Base-by-base conservation (phyloP, 2,329 filamentous ascomycete species). In the Ophiostoma sp. region DNA sequence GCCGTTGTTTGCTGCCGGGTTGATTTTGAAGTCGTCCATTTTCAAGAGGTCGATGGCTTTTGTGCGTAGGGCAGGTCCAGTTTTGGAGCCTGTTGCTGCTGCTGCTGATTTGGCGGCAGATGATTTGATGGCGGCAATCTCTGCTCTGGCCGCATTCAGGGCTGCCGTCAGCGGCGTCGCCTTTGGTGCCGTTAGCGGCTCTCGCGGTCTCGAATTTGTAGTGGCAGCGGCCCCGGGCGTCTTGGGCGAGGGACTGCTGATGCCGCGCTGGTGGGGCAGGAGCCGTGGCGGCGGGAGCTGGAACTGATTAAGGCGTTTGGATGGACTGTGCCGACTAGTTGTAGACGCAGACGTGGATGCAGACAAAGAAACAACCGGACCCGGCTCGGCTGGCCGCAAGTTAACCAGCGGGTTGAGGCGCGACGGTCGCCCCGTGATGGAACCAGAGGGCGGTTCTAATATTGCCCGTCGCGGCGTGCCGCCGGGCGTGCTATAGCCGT, bases 21-120 rank as follows among this genome's bases (percentile, higher is more conserved):
- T 96, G 75, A 95, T 83, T 77, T 90, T 94, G 82, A 97, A 97
- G 78, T 96, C 90, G 15, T 87, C 85, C 0, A 90, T 80, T 17
- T 81, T 81, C 15, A 96, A 83, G 44, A 84, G 81, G 0, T 83
- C 79, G 3, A 88, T 73, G 0, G 88, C 85, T 68, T 84, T 86
- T 11, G 82, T 77, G 67, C 92, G 87, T 20, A 91, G 82, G 1
- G 82, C 33, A 6, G 54, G 23, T 1, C 41, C 35, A 23, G 39
- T 11, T 35, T 69, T 72, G 20, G 44, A 4, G 44, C 20, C 65
- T 23, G 65, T 31, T 31, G 27, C 27, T 31, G 27, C 27, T 31
- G 36, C 36, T 39, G 17, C 44, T 48, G 41, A 17, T 44, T 44
- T 44, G 41, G 15, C 6, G 41, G 36, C 36, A 39, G 36, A 39